Evolutionary conservation across 345 rosid genomes (phyloP).

Genomic region (Populus tremula): DNA sequence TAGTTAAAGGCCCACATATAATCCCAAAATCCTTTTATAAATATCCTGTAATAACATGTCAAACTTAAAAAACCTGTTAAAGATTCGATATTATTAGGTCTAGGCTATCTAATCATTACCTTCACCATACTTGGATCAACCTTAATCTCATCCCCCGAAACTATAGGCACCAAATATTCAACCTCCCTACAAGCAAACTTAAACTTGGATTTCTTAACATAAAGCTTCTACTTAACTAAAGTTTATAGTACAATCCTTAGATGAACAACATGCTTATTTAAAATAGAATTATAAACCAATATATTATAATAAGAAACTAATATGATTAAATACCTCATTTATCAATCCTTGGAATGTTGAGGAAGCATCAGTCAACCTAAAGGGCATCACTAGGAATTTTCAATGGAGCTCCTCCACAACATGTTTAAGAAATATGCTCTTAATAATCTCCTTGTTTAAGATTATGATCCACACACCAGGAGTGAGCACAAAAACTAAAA

Average conservation of each 20-base stretch:
- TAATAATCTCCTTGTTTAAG: not conserved
- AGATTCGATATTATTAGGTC: not conserved
- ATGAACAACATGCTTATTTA: not conserved
- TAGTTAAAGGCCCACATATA: not conserved
- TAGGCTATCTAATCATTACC: not conserved
- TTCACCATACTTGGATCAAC: not conserved
- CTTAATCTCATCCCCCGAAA: not conserved
- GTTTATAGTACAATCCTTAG: not conserved
- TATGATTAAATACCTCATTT: not conserved
- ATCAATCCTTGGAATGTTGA: not conserved
- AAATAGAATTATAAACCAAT: not conserved
- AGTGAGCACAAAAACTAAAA: no score
- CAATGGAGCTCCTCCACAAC: not conserved
- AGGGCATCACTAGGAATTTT: no score
- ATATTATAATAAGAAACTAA: not conserved
- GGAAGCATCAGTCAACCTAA: not conserved
- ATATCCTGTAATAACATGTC: not conserved
- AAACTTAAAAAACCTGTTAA: not conserved
- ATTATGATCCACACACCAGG: not conserved
- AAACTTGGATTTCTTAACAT: not conserved
- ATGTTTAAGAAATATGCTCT: no score
- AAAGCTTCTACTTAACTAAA: not conserved
- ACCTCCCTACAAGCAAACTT: not conserved
- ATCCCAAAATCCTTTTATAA: not conserved
- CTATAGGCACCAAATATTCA: not conserved